Evolutionary conservation across 192 early-diverging fungal genomes (phyloP).

Genomic region (Pecoramyces ruminantium): DNA sequence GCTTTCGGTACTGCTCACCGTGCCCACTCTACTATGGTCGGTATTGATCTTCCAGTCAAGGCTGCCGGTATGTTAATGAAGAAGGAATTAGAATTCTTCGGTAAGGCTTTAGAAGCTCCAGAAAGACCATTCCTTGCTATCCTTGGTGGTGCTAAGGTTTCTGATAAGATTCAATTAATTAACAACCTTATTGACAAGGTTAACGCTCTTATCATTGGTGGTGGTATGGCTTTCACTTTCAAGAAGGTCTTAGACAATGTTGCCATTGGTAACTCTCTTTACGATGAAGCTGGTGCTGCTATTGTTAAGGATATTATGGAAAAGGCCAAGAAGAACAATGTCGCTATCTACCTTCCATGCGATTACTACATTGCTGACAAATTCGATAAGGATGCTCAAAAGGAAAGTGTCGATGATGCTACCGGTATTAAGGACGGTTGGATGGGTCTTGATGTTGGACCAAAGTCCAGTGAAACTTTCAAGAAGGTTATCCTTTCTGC

Average conservation of each 20-base stretch:
- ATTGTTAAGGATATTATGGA: conserved; percentile 67
- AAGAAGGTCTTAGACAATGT: conserved; percentile 74
- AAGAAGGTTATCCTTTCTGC: conserved; percentile 40
- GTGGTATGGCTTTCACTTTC: conserved; percentile 98
- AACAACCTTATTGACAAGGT: conserved; percentile 96
- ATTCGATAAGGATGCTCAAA: conserved; percentile 65
- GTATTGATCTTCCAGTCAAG: conserved; percentile 70
- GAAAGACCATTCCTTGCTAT: conserved; percentile 90
- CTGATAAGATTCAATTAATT: conserved; percentile 97
- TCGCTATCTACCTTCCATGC: conserved; percentile 72
- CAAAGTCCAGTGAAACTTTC: conserved; percentile 60
- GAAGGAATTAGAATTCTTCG: conserved; percentile 98
- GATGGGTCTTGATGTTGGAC: conserved; percentile 84
- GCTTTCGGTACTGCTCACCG: conserved; percentile 98
- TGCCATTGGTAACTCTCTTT: conserved; percentile 83
- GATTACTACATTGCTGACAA: conserved; percentile 82
- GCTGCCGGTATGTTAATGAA: conserved; percentile 97
- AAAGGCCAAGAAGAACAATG: conserved; percentile 78
- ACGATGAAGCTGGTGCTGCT: conserved; percentile 69
- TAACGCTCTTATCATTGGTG: conserved; percentile 45
- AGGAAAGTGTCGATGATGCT: conserved; percentile 67
- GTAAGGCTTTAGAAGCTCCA: conserved; percentile 84
- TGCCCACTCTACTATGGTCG: conserved; percentile 89
- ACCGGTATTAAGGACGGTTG: conserved; percentile 77
- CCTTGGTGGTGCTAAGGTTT: conserved; percentile 92